Evolutionary conservation across 257 asterid species (phyloP).

Genomic region (Apocynum venetum): DNA sequence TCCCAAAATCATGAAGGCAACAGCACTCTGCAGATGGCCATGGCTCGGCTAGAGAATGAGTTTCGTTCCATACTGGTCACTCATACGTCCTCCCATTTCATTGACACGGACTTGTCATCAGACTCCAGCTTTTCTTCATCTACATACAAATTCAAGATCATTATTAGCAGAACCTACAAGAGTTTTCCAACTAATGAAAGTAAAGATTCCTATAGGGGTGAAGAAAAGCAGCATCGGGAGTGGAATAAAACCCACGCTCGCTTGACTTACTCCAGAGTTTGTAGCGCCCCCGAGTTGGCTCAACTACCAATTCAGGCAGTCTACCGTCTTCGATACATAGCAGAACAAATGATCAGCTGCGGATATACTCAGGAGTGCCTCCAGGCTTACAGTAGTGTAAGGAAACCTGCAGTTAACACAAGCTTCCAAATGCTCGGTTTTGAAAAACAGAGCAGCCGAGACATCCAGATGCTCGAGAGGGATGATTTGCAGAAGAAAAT

Average conservation of each 20-base stretch:
- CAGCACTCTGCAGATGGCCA: conserved; percentile 57
- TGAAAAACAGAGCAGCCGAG: conserved; percentile 68
- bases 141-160: neutral
- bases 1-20: conserved; percentile 29
- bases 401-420: conserved; percentile 61
- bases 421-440: conserved; percentile 48
- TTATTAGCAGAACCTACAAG: neutral
- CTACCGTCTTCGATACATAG: conserved; percentile 65
- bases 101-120: neutral
- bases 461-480: conserved; percentile 80
- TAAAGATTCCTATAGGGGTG: too few relatives aligned
- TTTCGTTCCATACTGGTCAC: conserved; percentile 65
- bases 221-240: conserved; percentile 41
- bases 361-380: conserved; percentile 68
- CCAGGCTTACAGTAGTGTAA: conserved; percentile 74
- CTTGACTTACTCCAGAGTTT: neutral
- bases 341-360: conserved; percentile 35
- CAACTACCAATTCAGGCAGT: conserved; percentile 55
- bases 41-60: conserved; percentile 84
- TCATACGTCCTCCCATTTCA: conserved; percentile 5
- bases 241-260: conserved; percentile 38
- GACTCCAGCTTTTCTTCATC: conserved; percentile 25
- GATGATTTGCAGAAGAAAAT: conserved; percentile 67
- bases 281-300: conserved; percentile 63
- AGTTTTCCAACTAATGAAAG: neutral